Evolutionary conservation across 352 stramenopile genomes (phyloP), one percentile per base, ranked within the genome.

Genomic region (Thalassiosira mediterranea): DNA sequence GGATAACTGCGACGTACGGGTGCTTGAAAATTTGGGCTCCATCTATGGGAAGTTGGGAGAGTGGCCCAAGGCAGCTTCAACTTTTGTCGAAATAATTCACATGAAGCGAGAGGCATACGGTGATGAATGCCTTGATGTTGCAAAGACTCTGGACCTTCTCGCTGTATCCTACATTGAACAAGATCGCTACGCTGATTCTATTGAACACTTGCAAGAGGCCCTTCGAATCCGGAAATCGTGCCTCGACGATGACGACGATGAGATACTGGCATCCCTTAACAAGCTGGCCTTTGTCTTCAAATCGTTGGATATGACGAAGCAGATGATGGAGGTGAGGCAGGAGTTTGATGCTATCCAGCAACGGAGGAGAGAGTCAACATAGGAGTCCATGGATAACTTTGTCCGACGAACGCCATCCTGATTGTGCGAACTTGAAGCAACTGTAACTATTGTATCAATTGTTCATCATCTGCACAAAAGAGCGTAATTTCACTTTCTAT

Each of bases 221-320:
- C 48, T 83, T 23, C 73, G 73, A 15, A 73, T 82, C 31, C 65
- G 73, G 60, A 76, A 76, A 57, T 57, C 15, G 19, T 82, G 73
- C 29, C 53, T 82, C 8, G 73, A 54, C 40, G 44, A 42, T 23
- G 65, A 68, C 10, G 65, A 82, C 51, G 73, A 70, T 34, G 73
- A 82, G 34, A 66, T 83, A 66, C 51, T 83, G 42, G 74, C 74
- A 44, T 83, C 74, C 17, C 53, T 83, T 26, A 78, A 83, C 40
- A 83, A 83, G 38, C 67, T 83, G 15, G 74, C 74, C 7, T 83
- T 83, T 64, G 74, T 83, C 4, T 83, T 72, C 56, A 83, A 83
- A 59, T 75, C 53, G 38, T 52, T 70, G 38, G 58, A 83, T 42
- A 75, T 83, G 74, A 76, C 42, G 42, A 61, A 74, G 15, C 34